phyloP scores from a whole-genome alignment of 305 asterid genomes.

The Rubia tinctorum region DNA sequence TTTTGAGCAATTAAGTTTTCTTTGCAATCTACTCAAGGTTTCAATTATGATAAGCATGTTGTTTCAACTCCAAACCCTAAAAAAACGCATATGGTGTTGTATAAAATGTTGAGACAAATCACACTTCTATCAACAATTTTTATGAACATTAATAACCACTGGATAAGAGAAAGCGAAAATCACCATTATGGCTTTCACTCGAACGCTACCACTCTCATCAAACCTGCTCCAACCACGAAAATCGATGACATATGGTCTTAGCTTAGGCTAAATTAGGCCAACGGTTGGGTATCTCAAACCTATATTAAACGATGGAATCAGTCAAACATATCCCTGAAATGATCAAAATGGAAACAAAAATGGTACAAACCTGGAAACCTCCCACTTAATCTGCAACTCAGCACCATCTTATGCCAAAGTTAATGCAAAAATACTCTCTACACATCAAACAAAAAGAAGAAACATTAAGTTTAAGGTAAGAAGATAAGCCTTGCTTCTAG shows the following conservation, averaged over 20 bases:
- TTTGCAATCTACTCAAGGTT: not conserved
- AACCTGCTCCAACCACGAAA: no score
- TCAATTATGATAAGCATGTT: not conserved
- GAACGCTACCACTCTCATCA: no score
- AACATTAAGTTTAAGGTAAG: not conserved
- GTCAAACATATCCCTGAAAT: not conserved
- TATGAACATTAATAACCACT: no score
- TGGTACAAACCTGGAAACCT: constrained; percentile 14
- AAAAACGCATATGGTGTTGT: not conserved
- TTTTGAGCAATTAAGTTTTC: not conserved
- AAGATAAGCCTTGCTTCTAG: not conserved
- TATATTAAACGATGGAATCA: constrained; percentile 6
- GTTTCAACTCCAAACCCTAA: not conserved
- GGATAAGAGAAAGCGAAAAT: no score
- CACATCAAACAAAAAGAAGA: not conserved
- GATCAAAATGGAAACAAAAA: not conserved
- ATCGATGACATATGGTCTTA: no score
- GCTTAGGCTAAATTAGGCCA: no score
- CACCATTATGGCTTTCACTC: no score
- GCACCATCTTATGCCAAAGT: constrained; percentile 15
- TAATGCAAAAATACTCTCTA: not conserved
- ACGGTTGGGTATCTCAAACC: constrained; percentile 33
- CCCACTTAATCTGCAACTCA: constrained; percentile 10
- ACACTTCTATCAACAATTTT: constrained; percentile 3
- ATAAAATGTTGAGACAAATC: not conserved